These are phyloP conservation scores for Ascochyta clinopodiicola DNA, from an alignment of 2,329 filamentous ascomycete genomes.

Conservation along the genomic window DNA sequence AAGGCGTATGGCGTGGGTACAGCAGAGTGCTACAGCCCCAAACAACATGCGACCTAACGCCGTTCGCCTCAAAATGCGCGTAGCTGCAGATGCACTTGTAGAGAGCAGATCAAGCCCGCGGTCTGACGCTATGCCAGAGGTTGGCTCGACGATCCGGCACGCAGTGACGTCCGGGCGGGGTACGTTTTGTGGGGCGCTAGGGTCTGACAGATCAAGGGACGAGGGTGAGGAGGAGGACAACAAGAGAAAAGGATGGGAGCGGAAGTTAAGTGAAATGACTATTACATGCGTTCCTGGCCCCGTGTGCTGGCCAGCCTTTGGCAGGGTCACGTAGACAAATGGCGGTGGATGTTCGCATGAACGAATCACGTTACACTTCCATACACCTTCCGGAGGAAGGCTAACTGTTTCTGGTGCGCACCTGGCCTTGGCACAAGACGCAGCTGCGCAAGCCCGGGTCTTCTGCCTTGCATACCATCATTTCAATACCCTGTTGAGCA, in stretches of 20 bases:
- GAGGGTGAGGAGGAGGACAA: slow-evolving; percentile 13
- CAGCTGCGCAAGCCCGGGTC: slow-evolving; percentile 10
- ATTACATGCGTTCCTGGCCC: slow-evolving; percentile 30
- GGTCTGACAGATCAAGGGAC: slow-evolving; percentile 8
- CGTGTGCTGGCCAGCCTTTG: slow-evolving; percentile 32
- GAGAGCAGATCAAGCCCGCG: slow-evolving; percentile 23
- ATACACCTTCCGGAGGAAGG: slow-evolving; percentile 30
- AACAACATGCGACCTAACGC: slow-evolving; percentile 3
- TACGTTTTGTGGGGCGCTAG: slow-evolving; percentile 15
- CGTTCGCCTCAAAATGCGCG: slow-evolving; percentile 5
- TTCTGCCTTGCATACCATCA: slow-evolving; percentile 8
- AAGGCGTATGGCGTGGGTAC: slow-evolving; percentile 2
- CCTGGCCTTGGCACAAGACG: slow-evolving; percentile 18
- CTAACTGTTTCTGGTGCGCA: slow-evolving; percentile 22
- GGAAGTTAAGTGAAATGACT: slow-evolving; percentile 19
- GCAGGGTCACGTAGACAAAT: slow-evolving; percentile 36
- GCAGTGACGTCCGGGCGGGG: slow-evolving; percentile 31
- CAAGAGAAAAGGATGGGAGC: slow-evolving; percentile 1
- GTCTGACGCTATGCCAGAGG: slow-evolving; percentile 27
- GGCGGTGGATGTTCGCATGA: slow-evolving; percentile 30
- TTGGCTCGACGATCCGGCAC: slow-evolving; percentile 24
- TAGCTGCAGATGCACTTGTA: slow-evolving; percentile 23
- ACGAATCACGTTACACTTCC: slow-evolving; percentile 35
- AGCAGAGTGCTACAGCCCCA: slow-evolving; percentile 1
- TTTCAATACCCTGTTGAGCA: slow-evolving; percentile 4